phyloP scores from a whole-genome alignment of 1,284 basidiomycete genomes.

The Lentinus polychrous region DNA sequence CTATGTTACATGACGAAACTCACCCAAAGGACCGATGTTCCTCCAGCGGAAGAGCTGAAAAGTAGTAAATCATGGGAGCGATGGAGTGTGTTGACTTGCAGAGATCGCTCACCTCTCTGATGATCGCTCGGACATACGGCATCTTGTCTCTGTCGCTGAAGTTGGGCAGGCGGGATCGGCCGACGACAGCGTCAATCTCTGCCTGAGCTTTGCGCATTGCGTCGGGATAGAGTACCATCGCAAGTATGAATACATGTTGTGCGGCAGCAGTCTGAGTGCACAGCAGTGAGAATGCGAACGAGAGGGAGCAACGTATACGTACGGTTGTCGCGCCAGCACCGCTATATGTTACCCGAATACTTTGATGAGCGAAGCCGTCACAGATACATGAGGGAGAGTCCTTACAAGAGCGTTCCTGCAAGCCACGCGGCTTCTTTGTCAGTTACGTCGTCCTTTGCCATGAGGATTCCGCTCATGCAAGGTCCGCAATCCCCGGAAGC shows the following conservation, averaged over 20 bases:
- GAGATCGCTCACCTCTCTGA: constrained; percentile 19
- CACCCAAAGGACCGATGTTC: constrained; percentile 1
- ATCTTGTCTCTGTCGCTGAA: constrained; percentile 7
- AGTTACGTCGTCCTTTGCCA: background rate
- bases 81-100: background rate
- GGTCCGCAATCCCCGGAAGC: background rate
- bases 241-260: constrained; percentile 9
- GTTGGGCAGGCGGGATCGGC: constrained; percentile 8
- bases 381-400: background rate
- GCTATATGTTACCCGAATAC: too few relatives aligned
- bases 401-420: constrained; percentile 4
- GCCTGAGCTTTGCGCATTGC: constrained; percentile 8
- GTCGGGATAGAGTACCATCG: constrained; percentile 9
- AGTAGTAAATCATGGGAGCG: background rate
- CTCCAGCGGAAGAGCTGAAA: constrained; percentile 6
- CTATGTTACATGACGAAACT: background rate
- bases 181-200: constrained; percentile 11
- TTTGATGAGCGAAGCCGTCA: background rate
- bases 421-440: constrained; percentile 9
- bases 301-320: background rate
- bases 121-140: constrained; percentile 18
- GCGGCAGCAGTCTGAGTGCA: constrained; percentile 7
- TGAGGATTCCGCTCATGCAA: background rate
- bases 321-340: constrained; percentile 6
- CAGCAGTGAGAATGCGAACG: background rate